Conservation (phyloP, 2,329 filamentous ascomycete species). For the Phyllosticta ampelicida region DNA sequence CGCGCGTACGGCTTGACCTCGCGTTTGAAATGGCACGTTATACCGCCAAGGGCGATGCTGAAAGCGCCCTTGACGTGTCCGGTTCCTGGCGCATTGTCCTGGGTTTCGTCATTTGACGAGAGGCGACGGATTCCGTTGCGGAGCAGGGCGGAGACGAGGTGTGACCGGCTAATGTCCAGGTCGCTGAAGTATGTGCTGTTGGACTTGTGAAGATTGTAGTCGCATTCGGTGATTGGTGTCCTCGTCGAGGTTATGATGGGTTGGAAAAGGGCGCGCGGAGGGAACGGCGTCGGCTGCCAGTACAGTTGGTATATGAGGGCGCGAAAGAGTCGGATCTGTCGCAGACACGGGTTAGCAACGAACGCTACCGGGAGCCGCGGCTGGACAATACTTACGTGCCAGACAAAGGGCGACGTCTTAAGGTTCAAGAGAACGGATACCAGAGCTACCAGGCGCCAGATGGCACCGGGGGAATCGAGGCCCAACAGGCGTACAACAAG, state of each 20-base stretch:
- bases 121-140: slow-evolving; percentile 30
- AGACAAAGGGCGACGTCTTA: slow-evolving; percentile 64
- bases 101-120: background rate
- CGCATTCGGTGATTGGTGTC: slow-evolving; percentile 64
- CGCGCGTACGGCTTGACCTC: slow-evolving; percentile 35
- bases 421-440: slow-evolving; percentile 44
- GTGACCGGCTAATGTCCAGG: slow-evolving; percentile 71
- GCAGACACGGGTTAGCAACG: background rate
- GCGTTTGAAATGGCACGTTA: slow-evolving; percentile 37
- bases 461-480: slow-evolving; percentile 21
- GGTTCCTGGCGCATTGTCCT: slow-evolving; percentile 5
- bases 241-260: slow-evolving; percentile 57
- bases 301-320: slow-evolving; percentile 38
- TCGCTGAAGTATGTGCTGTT: slow-evolving; percentile 82
- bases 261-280: slow-evolving; percentile 58
- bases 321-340: slow-evolving; percentile 36
- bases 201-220: slow-evolving; percentile 77
- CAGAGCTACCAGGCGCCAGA: slow-evolving; percentile 25
- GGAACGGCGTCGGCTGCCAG: slow-evolving; percentile 31
- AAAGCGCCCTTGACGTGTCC: slow-evolving; percentile 15
- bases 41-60: slow-evolving; percentile 35
- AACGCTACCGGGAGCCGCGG: background rate
- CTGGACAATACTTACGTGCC: slow-evolving; percentile 51
- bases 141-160: slow-evolving; percentile 54
- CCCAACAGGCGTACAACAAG: slow-evolving; percentile 19